These are phyloP conservation scores for Oenanthe sinensis DNA, from an alignment of 129 eudicot genomes.

Conservation along the genomic window DNA sequence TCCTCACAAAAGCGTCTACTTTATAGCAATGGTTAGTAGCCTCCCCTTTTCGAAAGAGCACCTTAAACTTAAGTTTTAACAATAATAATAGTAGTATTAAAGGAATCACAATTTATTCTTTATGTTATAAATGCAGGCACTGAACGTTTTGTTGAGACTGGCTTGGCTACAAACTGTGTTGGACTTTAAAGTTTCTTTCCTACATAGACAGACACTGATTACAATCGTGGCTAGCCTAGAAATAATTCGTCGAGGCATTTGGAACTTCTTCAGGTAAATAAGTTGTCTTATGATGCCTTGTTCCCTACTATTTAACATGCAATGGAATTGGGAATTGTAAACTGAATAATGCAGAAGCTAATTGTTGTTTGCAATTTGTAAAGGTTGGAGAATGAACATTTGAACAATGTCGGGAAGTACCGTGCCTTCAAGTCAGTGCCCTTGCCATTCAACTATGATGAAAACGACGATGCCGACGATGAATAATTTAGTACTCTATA, in stretches of 20 bases:
- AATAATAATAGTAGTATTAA: not conserved
- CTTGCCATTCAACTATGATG: constrained; percentile 13
- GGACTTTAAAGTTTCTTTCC: constrained; percentile 11
- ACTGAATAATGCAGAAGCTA: not conserved
- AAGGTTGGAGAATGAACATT: constrained; percentile 6
- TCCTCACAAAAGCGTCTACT: constrained; percentile 15
- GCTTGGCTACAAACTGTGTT: constrained; percentile 8
- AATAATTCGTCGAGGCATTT: constrained; percentile 16
- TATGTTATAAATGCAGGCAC: not conserved
- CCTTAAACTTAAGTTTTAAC: not conserved
- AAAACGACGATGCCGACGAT: constrained; percentile 1
- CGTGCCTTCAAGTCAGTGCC: constrained; percentile 17
- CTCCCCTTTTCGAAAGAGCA: not conserved
- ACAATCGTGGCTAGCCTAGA: constrained; percentile 14
- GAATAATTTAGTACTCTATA: not conserved
- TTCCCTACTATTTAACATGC: not conserved
- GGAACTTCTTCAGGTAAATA: constrained; percentile 14
- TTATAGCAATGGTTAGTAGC: constrained; percentile 13
- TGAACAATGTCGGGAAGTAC: constrained; percentile 17
- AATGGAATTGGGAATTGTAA: not conserved
- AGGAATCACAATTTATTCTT: not conserved
- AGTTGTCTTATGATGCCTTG: not conserved
- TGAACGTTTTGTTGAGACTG: not conserved
- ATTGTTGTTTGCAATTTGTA: not conserved
- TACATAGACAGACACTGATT: not conserved